Base-by-base conservation (phyloP, 2,329 filamentous ascomycete species). In the Seiridium cupressi region DNA sequence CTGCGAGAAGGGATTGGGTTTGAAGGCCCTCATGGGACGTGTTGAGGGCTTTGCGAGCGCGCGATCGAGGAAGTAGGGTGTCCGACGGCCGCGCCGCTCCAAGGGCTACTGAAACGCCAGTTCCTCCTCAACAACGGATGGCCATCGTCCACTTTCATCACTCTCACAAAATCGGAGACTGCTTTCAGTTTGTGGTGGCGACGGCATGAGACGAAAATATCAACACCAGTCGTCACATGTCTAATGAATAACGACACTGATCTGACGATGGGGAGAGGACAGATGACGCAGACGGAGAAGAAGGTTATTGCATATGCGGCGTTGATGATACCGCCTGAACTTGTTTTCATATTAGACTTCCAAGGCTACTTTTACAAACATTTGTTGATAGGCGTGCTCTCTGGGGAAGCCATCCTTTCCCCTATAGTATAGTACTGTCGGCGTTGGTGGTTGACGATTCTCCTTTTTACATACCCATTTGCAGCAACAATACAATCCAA, bases 1-100 rank as follows among this genome's bases (percentile, higher is more conserved):
- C 73, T 90, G 89, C 65, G 93, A 97, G 78, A 89, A 88, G 69
- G 93, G 93, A 0, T 77, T 90, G 70, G 75, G 92, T 53, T 80
- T 97, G 70, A 89, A 92, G 74, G 86, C 81, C 32, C 77, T 88
- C 42, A 81, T 96, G 66, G 82, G 82, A 61, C 89, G 87, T 71
- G 75, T 89, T 11, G 87, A 89, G 76, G 77, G 38, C 13, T 65
- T 66, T 63, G 68, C 68, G n/a, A 64, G 54, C 64, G 69, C 68
- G n/a, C 63, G 57, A 40, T 58, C 46, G 26, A 59, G 63, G 42
- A 48, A 64, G 60, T 64, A 66, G 57, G 48, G 53, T n/a, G 34
- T 8, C 18, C 55, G 55, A 32, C 44, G 54, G 18, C 44, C 54
- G 5, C 54, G 54, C 32, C 42, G 54, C 40, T 57, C 54, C 35